phyloP scores from a whole-genome alignment of 2,329 filamentous ascomycete genomes.

The Helotiales sp. region DNA sequence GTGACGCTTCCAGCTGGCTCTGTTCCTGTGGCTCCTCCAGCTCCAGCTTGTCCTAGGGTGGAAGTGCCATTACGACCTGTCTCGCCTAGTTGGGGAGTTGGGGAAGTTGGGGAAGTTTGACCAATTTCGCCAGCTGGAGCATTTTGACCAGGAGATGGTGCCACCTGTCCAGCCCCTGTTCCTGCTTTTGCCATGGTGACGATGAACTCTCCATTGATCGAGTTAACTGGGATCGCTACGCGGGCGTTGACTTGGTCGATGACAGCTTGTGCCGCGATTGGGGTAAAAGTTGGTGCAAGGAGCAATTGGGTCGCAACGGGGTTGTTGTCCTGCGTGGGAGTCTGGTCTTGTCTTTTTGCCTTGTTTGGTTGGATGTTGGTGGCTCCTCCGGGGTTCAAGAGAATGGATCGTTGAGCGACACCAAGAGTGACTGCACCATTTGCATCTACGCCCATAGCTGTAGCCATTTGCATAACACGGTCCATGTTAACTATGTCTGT shows the following conservation, averaged over 20 bases:
- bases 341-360: not conserved
- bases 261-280: slow-evolving; percentile 15
- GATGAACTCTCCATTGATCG: slow-evolving; percentile 29
- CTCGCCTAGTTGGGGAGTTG: too few species aligned
- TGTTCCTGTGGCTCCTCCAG: not conserved
- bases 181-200: slow-evolving; percentile 23
- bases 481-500: slow-evolving; percentile 18
- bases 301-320: slow-evolving; percentile 27
- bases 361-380: slow-evolving; percentile 5
- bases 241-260: slow-evolving; percentile 19
- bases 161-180: not conserved
- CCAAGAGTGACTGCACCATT: slow-evolving; percentile 22
- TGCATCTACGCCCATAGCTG: slow-evolving; percentile 19
- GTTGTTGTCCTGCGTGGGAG: slow-evolving; percentile 12
- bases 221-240: slow-evolving; percentile 16
- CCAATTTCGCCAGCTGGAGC: not conserved
- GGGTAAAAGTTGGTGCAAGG: slow-evolving; percentile 28
- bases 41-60: not conserved
- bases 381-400: slow-evolving; percentile 28
- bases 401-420: slow-evolving; percentile 22
- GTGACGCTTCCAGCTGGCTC: not conserved
- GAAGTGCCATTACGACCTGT: not conserved
- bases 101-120: too few species aligned
- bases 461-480: slow-evolving; percentile 24
- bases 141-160: not conserved